Conservation (phyloP, 2,329 filamentous ascomycete species). For the Hortaea sp. region DNA sequence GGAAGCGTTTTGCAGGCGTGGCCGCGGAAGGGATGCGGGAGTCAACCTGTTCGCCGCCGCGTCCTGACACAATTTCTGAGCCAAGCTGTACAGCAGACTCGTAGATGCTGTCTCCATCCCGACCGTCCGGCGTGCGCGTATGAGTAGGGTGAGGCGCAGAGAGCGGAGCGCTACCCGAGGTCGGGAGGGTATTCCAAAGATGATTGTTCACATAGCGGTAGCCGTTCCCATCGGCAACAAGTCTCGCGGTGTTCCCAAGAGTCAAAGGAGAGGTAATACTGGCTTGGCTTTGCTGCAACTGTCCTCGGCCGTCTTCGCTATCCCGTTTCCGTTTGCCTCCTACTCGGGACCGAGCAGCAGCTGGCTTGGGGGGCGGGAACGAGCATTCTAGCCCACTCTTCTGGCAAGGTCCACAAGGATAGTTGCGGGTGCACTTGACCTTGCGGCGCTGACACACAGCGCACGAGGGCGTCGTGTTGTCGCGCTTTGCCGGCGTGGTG, state of each 20-base stretch:
- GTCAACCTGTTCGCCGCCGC: neutral
- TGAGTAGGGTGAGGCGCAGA: neutral
- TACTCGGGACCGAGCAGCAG: neutral
- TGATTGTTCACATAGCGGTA: conserved; percentile 18
- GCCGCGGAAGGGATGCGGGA: neutral
- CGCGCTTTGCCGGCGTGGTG: neutral
- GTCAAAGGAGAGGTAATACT: neutral
- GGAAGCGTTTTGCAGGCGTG: conserved; percentile 9
- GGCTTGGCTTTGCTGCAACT: neutral
- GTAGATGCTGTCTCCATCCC: conserved; percentile 3
- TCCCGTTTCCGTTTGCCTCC: neutral
- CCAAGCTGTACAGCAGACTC: conserved; percentile 1
- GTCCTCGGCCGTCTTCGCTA: neutral
- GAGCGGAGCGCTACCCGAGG: neutral
- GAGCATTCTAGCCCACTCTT: conserved; percentile 18
- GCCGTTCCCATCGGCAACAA: conserved; percentile 14
- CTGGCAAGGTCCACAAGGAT: conserved; percentile 13
- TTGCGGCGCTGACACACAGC: conserved; percentile 13
- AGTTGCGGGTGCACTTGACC: conserved; percentile 17
- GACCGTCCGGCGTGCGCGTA: neutral
- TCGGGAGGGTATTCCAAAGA: conserved; percentile 12
- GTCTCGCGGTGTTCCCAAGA: conserved; percentile 8
- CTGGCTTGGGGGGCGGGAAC: conserved; percentile 2
- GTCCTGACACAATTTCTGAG: neutral
- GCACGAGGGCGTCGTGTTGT: conserved; percentile 7